A percentile compares a stretch with the other conserved stretches of the same genome.
phyloP scores from a whole-genome alignment of 2,329 filamentous ascomycete species.

The Pseudopithomyces maydicus region DNA sequence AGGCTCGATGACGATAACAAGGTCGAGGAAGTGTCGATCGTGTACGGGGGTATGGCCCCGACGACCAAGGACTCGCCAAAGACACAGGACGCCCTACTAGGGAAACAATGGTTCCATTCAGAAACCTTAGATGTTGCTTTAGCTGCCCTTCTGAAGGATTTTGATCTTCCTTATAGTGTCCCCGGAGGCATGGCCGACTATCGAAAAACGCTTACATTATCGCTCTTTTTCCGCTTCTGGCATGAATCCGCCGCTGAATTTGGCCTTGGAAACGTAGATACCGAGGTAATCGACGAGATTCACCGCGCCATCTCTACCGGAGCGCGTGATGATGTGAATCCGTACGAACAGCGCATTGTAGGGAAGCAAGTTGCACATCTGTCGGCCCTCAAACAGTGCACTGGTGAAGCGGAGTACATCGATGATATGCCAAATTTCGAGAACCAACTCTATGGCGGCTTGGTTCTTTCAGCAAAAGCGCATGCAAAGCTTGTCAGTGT shows the following conservation, averaged over 20 bases:
- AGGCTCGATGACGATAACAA: constrained; percentile 68
- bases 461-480: constrained; percentile 85
- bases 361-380: constrained; percentile 86
- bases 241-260: constrained; percentile 78
- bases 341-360: constrained; percentile 79
- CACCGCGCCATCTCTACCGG: constrained; percentile 81
- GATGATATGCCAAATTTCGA: constrained; percentile 86
- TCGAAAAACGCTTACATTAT: constrained; percentile 82
- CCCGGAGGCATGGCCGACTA: constrained; percentile 97
- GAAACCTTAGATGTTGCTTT: constrained; percentile 85
- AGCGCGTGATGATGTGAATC: constrained; percentile 74
- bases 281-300: constrained; percentile 78
- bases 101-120: constrained; percentile 77
- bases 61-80: constrained; percentile 81
- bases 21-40: constrained; percentile 75
- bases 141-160: constrained; percentile 80
- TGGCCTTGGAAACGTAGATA: constrained; percentile 62
- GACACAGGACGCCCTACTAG: constrained; percentile 71
- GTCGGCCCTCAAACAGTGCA: constrained; percentile 88
- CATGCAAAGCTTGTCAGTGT: constrained; percentile 84
- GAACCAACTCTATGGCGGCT: constrained; percentile 84
- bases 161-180: constrained; percentile 83
- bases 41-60: constrained; percentile 94
- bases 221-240: constrained; percentile 97
- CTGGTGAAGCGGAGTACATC: constrained; percentile 91